These are phyloP conservation scores for Venturia carpophila DNA, from an alignment of 2,329 filamentous ascomycete genomes.

Conservation along the genomic window DNA sequence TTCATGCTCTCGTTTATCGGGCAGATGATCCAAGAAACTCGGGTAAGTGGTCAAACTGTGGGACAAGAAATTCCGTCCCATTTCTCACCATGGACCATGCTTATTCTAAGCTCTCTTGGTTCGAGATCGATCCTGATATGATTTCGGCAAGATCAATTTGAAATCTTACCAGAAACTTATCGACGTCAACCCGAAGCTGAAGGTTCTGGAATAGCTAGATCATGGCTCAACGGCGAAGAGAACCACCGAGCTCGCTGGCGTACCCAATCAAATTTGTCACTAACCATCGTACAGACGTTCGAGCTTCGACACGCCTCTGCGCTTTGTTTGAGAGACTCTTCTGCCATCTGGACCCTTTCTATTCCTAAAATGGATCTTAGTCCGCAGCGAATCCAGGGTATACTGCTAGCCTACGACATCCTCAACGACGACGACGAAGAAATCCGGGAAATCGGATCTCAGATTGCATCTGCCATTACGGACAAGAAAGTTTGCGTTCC, in stretches of 20 bases:
- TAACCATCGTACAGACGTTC: constrained; percentile 12
- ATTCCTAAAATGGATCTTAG: background rate
- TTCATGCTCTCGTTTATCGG: background rate
- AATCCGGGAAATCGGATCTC: constrained; percentile 59
- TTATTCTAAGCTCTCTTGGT: background rate
- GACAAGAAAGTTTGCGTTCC: constrained; percentile 34
- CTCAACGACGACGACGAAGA: constrained; percentile 91
- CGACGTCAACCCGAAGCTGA: background rate
- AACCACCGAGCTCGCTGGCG: background rate
- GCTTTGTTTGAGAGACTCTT: constrained; percentile 9
- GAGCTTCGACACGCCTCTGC: constrained; percentile 8
- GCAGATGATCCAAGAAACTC: constrained; percentile 6
- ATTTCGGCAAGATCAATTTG: background rate
- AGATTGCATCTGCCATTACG: constrained; percentile 33
- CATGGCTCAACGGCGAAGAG: too few relatives aligned
- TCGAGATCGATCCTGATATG: background rate
- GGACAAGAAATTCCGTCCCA: background rate
- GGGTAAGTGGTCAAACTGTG: background rate
- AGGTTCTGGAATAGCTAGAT: background rate
- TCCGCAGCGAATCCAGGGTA: constrained; percentile 44
- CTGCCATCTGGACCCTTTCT: background rate
- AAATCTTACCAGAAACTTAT: background rate
- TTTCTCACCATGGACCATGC: background rate
- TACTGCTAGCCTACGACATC: constrained; percentile 63
- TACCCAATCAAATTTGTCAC: background rate